These are phyloP conservation scores for Naematelia encephala DNA, from an alignment of 768 basidiomycete species.

Conservation along the genomic window DNA sequence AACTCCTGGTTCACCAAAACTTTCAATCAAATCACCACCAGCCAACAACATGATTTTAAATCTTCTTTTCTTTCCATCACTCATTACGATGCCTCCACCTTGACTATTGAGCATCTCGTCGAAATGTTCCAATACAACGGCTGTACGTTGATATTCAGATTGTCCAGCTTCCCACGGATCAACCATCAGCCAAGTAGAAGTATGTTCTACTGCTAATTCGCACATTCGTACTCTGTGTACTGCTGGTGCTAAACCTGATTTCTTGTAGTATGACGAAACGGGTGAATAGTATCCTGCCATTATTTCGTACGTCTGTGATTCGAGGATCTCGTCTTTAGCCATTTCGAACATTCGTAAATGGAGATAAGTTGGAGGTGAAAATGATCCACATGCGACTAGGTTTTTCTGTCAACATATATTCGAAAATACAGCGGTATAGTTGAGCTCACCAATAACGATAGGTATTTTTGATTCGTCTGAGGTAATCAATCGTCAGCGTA, in stretches of 20 bases:
- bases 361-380: conserved; percentile 96
- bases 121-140: conserved; percentile 95
- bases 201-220: conserved; percentile 80
- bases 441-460: conserved; percentile 61
- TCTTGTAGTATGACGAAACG: conserved; percentile 77
- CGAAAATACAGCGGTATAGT: conserved; percentile 2
- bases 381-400: conserved; percentile 95
- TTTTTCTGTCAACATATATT: not conserved
- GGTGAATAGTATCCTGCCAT: conserved; percentile 95
- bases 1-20: conserved; percentile 97
- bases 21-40: conserved; percentile 95
- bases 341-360: conserved; percentile 99
- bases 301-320: conserved; percentile 91
- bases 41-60: conserved; percentile 88
- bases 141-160: conserved; percentile 83
- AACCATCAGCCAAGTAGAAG: conserved; percentile 92
- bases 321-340: conserved; percentile 86
- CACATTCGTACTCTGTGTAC: conserved; percentile 72
- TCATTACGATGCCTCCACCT: conserved; percentile 67
- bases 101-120: conserved; percentile 85
- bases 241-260: conserved; percentile 84
- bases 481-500: conserved; percentile 1
- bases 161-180: conserved; percentile 98
- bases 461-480: conserved; percentile 59
- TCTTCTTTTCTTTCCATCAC: conserved; percentile 67